Evolutionary conservation across 768 basidiomycete species (phyloP).

Genomic region (Hygrophoropsis aurantiaca): DNA sequence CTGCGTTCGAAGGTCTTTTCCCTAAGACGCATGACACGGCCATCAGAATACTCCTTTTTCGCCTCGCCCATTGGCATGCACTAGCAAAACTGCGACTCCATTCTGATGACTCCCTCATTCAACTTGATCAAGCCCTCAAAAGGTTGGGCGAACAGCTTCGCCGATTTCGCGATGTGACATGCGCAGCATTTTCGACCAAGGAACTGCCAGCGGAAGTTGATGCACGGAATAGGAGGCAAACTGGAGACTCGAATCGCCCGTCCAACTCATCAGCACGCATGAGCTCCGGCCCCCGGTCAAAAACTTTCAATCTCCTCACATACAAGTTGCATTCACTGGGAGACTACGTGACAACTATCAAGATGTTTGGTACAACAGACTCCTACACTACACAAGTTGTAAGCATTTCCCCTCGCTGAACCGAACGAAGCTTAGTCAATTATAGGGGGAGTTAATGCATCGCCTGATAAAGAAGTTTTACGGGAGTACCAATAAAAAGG

Average conservation of each 20-base stretch:
- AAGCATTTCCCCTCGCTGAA: slow-evolving; percentile 2
- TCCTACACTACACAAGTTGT: slow-evolving; percentile 34
- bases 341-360: slow-evolving; percentile 29
- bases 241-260: background rate
- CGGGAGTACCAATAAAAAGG: slow-evolving; percentile 21
- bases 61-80: slow-evolving; percentile 31
- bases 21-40: slow-evolving; percentile 18
- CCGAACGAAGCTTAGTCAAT: too few relatives aligned
- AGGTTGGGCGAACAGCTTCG: slow-evolving; percentile 17
- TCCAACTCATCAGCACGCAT: background rate
- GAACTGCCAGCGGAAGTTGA: slow-evolving; percentile 23
- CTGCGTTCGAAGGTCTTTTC: slow-evolving; percentile 31
- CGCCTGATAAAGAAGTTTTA: slow-evolving; percentile 28
- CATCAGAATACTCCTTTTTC: slow-evolving; percentile 22
- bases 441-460: slow-evolving; percentile 35
- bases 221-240: slow-evolving; percentile 11
- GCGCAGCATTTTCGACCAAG: slow-evolving; percentile 18
- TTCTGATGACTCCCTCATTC: slow-evolving; percentile 20
- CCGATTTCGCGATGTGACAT: slow-evolving; percentile 23
- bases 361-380: slow-evolving; percentile 33
- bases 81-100: slow-evolving; percentile 35
- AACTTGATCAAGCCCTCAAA: slow-evolving; percentile 16
- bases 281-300: background rate
- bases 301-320: slow-evolving; percentile 29
- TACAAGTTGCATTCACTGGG: slow-evolving; percentile 38